Conservation (phyloP, 495 filamentous ascomycete genomes). For the Penicillium salamii region DNA sequence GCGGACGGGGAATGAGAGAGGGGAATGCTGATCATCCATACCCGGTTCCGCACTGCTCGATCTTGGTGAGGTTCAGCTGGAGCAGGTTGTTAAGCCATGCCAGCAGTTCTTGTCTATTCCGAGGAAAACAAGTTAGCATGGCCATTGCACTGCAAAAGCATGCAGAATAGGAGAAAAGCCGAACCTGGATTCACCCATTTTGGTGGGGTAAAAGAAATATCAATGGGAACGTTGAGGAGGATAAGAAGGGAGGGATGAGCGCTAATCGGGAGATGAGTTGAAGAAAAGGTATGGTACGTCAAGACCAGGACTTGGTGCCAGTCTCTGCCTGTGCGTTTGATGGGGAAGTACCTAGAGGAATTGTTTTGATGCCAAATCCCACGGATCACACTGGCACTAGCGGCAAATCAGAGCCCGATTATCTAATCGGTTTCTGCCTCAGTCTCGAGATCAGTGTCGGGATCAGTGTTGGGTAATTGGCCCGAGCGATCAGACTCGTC, state of each 20-base stretch:
- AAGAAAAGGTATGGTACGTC: slow-evolving; percentile 1
- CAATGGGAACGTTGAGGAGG: slow-evolving; percentile 5
- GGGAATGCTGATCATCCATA: slow-evolving; percentile 51
- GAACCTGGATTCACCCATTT: slow-evolving; percentile 58
- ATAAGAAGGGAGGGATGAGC: slow-evolving; percentile 4
- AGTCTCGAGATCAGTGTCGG: too few species aligned
- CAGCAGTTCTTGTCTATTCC: slow-evolving; percentile 84
- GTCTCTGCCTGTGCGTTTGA: slow-evolving; percentile 26
- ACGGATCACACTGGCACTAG: slow-evolving; percentile 38
- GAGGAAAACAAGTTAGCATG: neutral
- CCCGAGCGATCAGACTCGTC: too few species aligned
- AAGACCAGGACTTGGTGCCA: slow-evolving; percentile 16
- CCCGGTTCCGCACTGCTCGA: slow-evolving; percentile 99
- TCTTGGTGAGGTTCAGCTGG: slow-evolving; percentile 94
- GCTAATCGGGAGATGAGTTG: slow-evolving; percentile 4
- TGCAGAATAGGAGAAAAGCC: slow-evolving; percentile 24
- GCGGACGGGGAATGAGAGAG: slow-evolving; percentile 1
- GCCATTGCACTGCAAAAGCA: slow-evolving; percentile 1
- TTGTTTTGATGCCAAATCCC: slow-evolving; percentile 47
- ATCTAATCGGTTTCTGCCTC: slow-evolving; percentile 18
- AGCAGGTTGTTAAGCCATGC: slow-evolving; percentile 97
- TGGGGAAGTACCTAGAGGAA: slow-evolving; percentile 24
- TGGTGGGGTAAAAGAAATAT: slow-evolving; percentile 40
- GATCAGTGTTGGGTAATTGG: too few species aligned
- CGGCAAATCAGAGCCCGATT: slow-evolving; percentile 30